A percentile compares a stretch with the other conserved stretches of the same genome.
Evolutionary conservation across 2,329 filamentous ascomycete genomes (phyloP).

Genomic region (Ascochyta clinopodiicola): DNA sequence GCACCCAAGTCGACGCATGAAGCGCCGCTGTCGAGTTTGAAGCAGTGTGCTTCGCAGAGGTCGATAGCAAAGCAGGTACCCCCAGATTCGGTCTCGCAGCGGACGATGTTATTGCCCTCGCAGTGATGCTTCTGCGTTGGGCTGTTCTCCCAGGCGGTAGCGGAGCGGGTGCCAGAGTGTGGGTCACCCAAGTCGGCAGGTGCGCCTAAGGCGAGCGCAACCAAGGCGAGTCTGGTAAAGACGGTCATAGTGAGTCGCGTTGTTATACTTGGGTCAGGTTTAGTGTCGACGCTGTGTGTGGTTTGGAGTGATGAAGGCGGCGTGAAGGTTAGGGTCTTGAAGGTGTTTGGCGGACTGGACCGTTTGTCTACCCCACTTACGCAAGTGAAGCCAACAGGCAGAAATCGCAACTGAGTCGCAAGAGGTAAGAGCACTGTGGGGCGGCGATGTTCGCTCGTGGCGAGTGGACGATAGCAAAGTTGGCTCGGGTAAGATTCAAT

Average conservation of each 20-base stretch:
- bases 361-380: slow-evolving; percentile 6
- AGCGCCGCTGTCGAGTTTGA: slow-evolving; percentile 1
- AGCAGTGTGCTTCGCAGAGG: slow-evolving; percentile 2
- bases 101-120: background rate
- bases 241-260: background rate
- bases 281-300: background rate
- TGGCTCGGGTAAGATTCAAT: background rate
- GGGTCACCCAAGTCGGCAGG: background rate
- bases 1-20: background rate
- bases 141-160: background rate
- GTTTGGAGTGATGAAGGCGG: background rate
- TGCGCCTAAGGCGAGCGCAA: slow-evolving; percentile 1
- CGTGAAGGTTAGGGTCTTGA: background rate
- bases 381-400: slow-evolving; percentile 7
- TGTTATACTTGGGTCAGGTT: background rate
- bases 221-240: background rate
- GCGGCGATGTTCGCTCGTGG: background rate
- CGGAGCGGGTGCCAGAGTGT: background rate
- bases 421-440: background rate
- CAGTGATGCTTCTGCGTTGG: background rate
- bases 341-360: background rate
- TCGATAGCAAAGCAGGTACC: background rate
- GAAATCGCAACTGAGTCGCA: background rate
- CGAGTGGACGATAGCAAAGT: background rate
- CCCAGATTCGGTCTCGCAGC: background rate